Conservation (phyloP, 345 rosid species). For the Microthlaspi erraticum region DNA sequence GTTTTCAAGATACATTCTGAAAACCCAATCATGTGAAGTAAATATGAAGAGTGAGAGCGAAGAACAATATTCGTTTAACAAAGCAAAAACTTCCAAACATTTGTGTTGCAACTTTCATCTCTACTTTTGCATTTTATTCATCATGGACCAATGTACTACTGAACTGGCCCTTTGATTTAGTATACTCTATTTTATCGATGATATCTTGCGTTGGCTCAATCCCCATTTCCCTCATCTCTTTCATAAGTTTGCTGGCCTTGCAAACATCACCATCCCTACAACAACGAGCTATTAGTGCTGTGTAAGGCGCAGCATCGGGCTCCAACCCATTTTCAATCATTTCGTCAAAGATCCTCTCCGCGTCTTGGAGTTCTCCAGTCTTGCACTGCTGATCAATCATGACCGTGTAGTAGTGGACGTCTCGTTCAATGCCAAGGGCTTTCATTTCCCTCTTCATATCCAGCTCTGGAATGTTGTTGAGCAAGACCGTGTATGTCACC, state of each 20-base stretch:
- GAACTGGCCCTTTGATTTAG: no score
- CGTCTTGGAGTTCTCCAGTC: constrained; percentile 53
- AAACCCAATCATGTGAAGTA: not conserved
- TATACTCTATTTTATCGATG: no score
- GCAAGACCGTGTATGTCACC: constrained; percentile 59
- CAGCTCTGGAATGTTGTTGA: constrained; percentile 37
- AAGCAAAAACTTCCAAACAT: constrained; percentile 36
- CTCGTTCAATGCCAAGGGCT: constrained; percentile 19
- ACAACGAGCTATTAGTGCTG: constrained; percentile 58
- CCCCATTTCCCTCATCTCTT: constrained; percentile 51
- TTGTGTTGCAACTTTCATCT: constrained; percentile 18
- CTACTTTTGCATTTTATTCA: constrained; percentile 22
- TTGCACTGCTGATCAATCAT: constrained; percentile 61
- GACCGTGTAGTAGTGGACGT: constrained; percentile 57
- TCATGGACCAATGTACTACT: constrained; percentile 29
- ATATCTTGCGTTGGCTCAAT: constrained; percentile 26
- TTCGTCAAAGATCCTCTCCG: constrained; percentile 49
- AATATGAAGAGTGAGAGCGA: not conserved
- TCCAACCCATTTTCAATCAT: constrained; percentile 60
- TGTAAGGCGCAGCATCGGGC: constrained; percentile 67
- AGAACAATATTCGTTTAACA: constrained; percentile 32
- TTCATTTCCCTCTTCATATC: constrained; percentile 43
- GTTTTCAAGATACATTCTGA: no score
- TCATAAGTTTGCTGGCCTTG: constrained; percentile 47
- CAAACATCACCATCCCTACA: constrained; percentile 9